A percentile compares a stretch with the other conserved stretches of the same genome.
These are phyloP conservation scores for Fomitopsis palustris DNA, from an alignment of 1,284 basidiomycete genomes.

Conservation along the genomic window DNA sequence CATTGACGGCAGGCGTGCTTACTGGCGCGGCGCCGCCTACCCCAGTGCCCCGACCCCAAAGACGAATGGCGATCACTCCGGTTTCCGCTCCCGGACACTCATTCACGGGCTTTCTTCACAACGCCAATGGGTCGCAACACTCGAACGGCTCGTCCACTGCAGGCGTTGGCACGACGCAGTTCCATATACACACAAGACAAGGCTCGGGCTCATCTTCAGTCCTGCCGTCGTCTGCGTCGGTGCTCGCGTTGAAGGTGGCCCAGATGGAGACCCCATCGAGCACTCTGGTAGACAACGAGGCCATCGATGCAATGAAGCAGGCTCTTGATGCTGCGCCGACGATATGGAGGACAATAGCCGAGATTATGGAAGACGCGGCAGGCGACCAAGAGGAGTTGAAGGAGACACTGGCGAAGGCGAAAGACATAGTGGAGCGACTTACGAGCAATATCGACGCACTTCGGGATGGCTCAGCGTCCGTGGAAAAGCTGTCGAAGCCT, in stretches of 20 bases:
- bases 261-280: conserved; percentile 43
- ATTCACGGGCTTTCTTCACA: neutral
- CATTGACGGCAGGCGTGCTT: conserved; percentile 19
- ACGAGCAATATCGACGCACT: conserved; percentile 49
- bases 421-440: conserved; percentile 54
- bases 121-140: conserved; percentile 10
- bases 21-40: conserved; percentile 28
- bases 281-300: conserved; percentile 64
- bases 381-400: conserved; percentile 34
- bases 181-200: conserved; percentile 48
- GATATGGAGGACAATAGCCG: conserved; percentile 71
- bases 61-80: conserved; percentile 19
- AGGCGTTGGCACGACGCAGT: conserved; percentile 1
- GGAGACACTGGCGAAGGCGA: conserved; percentile 52
- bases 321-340: conserved; percentile 69
- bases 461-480: conserved; percentile 39
- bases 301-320: conserved; percentile 61
- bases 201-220: conserved; percentile 52
- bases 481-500: conserved; percentile 44
- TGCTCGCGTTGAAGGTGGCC: conserved; percentile 21
- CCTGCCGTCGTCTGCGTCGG: conserved; percentile 36
- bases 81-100: conserved; percentile 9
- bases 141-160: neutral
- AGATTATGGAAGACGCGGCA: conserved; percentile 36
- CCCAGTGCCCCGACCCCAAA: conserved; percentile 43